Evolutionary conservation across 23 red algal genomes (phyloP), one percentile per base, ranked within the genome.

Genomic region (Agarophyton chilense): DNA sequence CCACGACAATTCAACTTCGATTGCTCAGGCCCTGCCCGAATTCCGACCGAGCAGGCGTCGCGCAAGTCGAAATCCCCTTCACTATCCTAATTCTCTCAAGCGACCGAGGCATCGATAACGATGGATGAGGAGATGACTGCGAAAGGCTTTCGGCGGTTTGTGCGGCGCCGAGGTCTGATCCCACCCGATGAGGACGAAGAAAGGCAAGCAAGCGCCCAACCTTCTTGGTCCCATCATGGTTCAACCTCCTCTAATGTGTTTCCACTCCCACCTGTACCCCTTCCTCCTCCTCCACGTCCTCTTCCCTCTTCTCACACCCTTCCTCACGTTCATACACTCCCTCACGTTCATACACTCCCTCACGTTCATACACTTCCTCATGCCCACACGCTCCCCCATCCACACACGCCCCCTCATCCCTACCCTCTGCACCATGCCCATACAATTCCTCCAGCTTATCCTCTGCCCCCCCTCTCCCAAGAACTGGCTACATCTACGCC

Each of bases 121-220:
- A 90, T 90, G 86, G 86, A 90, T 36, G 45, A 77, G 55, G 86
- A 90, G 44, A 33, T 90, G 44, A 66, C 70, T 26, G 73, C 31
- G 36, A 90, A 90, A 28, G 86, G n/a, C 18, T 90, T 90, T 71
- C 50, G 29, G 52, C 70, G 86, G 21, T 90, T 90, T 36, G 44
- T 90, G 56, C 86, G 72, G 12, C 44, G 68, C 8, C 50, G 86
- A 26, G 86, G 86, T 1, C 73, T 90, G 2, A 41, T 36, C 24
- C 44, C 47, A 5, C 72, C 68, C n/a, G 54, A 63, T 11, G 44
- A 50, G 24, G 72, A 90, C 13, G 72, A 79, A 3, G 29, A 65
- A 60, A 10, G 19, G 33, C 77, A 24, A 71, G 58, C 68, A 4
- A 49, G 40, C 43, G 38, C 43, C 39, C 68, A 43, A 21, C 68